Conservation (phyloP, 1,284 basidiomycete species). For the Phlebopus sp. region DNA sequence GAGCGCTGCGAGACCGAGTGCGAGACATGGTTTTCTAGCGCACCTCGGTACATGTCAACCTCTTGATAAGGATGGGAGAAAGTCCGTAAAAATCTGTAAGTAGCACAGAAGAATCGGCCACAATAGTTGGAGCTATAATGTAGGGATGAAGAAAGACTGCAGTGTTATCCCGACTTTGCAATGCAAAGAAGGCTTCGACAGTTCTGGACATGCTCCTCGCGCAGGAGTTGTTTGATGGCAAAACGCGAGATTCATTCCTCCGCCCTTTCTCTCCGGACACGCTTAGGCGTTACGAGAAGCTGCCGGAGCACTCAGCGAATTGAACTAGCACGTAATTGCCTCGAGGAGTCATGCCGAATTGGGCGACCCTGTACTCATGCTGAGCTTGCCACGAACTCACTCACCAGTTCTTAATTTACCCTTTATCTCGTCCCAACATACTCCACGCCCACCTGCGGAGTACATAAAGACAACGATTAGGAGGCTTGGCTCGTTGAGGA, state of each 20-base stretch:
- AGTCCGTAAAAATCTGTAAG: conserved; percentile 24
- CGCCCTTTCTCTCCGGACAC: conserved; percentile 31
- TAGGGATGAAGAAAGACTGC: conserved; percentile 26
- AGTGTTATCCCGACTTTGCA: conserved; percentile 33
- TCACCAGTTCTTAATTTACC: conserved; percentile 33
- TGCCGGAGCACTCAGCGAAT: conserved; percentile 35
- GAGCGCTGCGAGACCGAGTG: conserved; percentile 29
- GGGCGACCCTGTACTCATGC: conserved; percentile 28
- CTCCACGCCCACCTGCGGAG: conserved; percentile 35
- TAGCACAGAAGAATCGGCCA: conserved; percentile 13
- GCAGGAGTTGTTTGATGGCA: conserved; percentile 23
- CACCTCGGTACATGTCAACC: conserved; percentile 33
- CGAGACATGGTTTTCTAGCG: conserved; percentile 25
- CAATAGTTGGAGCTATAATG: conserved; percentile 28
- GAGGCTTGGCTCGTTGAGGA: conserved; percentile 30
- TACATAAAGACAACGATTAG: conserved; percentile 35
- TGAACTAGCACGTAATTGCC: conserved; percentile 37
- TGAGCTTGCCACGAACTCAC: conserved; percentile 21
- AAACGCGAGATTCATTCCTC: conserved; percentile 39
- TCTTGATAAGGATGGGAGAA: conserved; percentile 23
- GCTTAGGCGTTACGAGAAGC: conserved; percentile 29
- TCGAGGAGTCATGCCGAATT: conserved; percentile 32
- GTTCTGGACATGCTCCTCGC: conserved; percentile 37
- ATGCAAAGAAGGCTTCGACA: conserved; percentile 34
- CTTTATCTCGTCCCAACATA: conserved; percentile 31